Base-by-base conservation (phyloP, 179 eudicot genomes). In the Vitellaria paradoxa region DNA sequence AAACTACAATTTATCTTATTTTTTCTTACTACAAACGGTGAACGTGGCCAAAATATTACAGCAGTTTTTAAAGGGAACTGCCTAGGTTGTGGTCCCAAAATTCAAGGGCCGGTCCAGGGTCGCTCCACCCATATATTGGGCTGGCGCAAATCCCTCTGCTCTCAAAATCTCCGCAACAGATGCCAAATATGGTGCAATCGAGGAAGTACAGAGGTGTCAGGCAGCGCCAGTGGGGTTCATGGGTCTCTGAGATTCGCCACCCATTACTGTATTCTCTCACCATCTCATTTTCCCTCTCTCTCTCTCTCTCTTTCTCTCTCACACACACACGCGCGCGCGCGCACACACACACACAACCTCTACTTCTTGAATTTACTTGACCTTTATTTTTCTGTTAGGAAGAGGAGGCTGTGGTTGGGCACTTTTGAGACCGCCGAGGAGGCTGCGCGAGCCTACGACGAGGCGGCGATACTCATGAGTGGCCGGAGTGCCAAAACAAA, bases 391-490 rank as follows among this genome's bases (percentile, higher is more conserved):
- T 60, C 1, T 78, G 66, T 55, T 75, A 88, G 88, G 77, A 85
- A 87, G 77, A 80, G 87, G 50, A 87, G 90, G 82, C 84, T 85
- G 52, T 85, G 90, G 90, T 80, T 87, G 0, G 90, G 88, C 40
- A 85, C 89, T 2, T 87, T 82, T 49, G 87, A 87, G 47, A 86
- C 86, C 0, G 89, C 89, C 15, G 90, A 87, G 45, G 85, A 83
- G 81, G 90, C 90, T 21, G 90, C 90, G 8, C 63, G 87, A 26
- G 90, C 90, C 9, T 87, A 87, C 55, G 90, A 87, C 49, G 88
- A 87, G 80, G 90, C 90, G 3, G 88, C 90, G 3, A 55, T 84
- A 18, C 73, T 82, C 12, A 87, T 87, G 86, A 83, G 86, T 67
- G 90, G 90, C 65, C 73, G 83, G 2, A 87, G 82, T 17, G 90